A percentile compares a stretch with the other conserved stretches of the same genome.
phyloP scores from a whole-genome alignment of 192 early-diverging fungal species.

The Physocladia obscura region DNA sequence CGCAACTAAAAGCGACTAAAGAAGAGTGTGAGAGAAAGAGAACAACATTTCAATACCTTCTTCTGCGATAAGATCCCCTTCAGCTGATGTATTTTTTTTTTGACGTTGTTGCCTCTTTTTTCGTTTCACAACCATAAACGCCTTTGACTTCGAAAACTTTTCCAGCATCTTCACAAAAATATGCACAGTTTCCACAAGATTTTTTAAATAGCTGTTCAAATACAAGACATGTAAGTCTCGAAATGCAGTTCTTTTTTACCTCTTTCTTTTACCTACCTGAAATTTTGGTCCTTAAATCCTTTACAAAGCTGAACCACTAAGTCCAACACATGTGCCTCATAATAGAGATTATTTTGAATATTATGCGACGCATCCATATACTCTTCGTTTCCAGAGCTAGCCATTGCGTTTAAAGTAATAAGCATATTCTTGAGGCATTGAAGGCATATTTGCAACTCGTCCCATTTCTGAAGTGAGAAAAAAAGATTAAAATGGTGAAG shows the following conservation, averaged over 20 bases:
- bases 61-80: constrained; percentile 31
- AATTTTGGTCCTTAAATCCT: constrained; percentile 39
- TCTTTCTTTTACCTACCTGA: not conserved
- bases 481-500: not conserved
- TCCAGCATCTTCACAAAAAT: constrained; percentile 66
- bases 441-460: constrained; percentile 49
- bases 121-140: constrained; percentile 43
- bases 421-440: constrained; percentile 68
- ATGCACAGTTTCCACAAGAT: constrained; percentile 56
- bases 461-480: constrained; percentile 44
- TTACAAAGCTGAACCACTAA: constrained; percentile 52
- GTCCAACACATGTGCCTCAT: constrained; percentile 66
- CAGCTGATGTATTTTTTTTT: constrained; percentile 18
- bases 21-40: no score
- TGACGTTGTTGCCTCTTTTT: constrained; percentile 5
- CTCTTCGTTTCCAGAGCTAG: constrained; percentile 44
- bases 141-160: constrained; percentile 53
- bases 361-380: constrained; percentile 58
- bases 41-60: constrained; percentile 22
- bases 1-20: no score
- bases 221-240: not conserved
- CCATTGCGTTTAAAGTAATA: constrained; percentile 54
- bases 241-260: not conserved
- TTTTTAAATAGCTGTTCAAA: constrained; percentile 52
- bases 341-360: constrained; percentile 72